A percentile compares a stretch with the other conserved stretches of the same genome.
phyloP scores from a whole-genome alignment of 495 filamentous ascomycete species.

The Chaetomium tenue region DNA sequence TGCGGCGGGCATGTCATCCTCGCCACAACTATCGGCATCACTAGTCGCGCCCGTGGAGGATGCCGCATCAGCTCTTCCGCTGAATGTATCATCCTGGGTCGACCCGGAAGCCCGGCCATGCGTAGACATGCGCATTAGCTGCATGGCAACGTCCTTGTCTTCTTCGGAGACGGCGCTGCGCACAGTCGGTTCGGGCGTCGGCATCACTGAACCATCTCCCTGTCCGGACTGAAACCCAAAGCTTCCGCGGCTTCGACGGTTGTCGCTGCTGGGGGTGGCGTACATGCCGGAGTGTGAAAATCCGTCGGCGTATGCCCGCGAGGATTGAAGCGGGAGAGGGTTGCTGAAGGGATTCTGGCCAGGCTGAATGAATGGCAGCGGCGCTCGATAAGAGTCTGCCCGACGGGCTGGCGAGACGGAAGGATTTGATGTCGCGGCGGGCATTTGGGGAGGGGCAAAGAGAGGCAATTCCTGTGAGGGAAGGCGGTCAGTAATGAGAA shows the following conservation, averaged over 20 bases:
- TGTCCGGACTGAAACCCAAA: slow-evolving; percentile 47
- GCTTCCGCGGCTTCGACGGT: slow-evolving; percentile 66
- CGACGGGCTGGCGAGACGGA: slow-evolving; percentile 91
- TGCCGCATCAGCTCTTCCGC: slow-evolving; percentile 78
- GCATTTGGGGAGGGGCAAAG: slow-evolving; percentile 91
- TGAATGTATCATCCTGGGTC: slow-evolving; percentile 86
- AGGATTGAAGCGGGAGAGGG: slow-evolving; percentile 70
- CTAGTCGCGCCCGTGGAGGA: slow-evolving; percentile 82
- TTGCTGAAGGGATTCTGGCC: slow-evolving; percentile 72
- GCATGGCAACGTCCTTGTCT: slow-evolving; percentile 95
- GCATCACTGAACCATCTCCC: slow-evolving; percentile 47
- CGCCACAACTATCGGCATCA: slow-evolving; percentile 73
- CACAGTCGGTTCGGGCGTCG: slow-evolving; percentile 92
- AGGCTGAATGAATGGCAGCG: slow-evolving; percentile 68
- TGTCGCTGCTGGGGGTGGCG: slow-evolving; percentile 59
- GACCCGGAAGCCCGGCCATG: slow-evolving; percentile 90
- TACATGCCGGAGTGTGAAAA: slow-evolving; percentile 47
- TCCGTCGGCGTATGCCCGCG: slow-evolving; percentile 65
- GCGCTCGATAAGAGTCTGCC: slow-evolving; percentile 50
- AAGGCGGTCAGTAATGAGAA: slow-evolving; percentile 20
- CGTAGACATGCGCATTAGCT: slow-evolving; percentile 89
- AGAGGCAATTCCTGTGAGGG: slow-evolving; percentile 80
- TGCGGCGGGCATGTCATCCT: slow-evolving; percentile 64
- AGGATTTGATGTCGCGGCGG: slow-evolving; percentile 80
- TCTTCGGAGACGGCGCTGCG: slow-evolving; percentile 95